Percentiles rank a stretch among this genome's conserved stretches.
Evolutionary conservation across 352 stramenopile species (phyloP).

Genomic region (Phytopythium boreale): DNA sequence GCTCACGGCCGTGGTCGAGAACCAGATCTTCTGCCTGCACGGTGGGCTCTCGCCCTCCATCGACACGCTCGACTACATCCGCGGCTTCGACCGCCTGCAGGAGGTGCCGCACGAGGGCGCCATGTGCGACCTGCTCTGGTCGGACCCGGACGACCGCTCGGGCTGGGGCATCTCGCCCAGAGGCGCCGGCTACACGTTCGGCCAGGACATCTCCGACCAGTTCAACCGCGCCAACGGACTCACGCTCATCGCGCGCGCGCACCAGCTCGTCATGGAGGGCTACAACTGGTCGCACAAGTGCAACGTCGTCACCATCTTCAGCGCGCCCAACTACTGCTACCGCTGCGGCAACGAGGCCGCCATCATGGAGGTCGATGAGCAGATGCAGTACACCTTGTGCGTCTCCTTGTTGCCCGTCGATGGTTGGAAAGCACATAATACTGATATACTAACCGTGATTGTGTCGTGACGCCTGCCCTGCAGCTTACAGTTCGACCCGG

Average conservation of each 20-base stretch:
- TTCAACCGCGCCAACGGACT: conserved; percentile 97
- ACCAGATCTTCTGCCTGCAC: conserved; percentile 99
- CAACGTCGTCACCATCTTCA: conserved; percentile 99
- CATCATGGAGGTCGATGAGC: conserved; percentile 96
- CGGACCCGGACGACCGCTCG: conserved; percentile 98
- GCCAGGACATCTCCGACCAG: conserved; percentile 97
- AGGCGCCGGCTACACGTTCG: conserved; percentile 97
- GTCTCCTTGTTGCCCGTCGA: too few relatives aligned
- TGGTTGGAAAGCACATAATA: too few relatives aligned
- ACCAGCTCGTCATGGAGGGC: conserved; percentile 93
- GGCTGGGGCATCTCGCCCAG: conserved; percentile 98
- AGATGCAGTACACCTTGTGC: conserved; percentile 96
- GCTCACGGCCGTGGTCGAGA: conserved; percentile 97
- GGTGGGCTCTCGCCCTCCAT: conserved; percentile 96
- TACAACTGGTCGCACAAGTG: conserved; percentile 93
- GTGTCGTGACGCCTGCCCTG: too few relatives aligned
- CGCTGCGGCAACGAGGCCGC: conserved; percentile 97
- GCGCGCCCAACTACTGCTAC: conserved; percentile 99
- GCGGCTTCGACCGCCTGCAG: conserved; percentile 91
- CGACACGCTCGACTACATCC: conserved; percentile 90
- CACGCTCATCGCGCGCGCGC: conserved; percentile 97
- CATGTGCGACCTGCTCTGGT: conserved; percentile 98
- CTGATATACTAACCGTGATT: too few relatives aligned
- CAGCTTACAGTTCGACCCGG: conserved; percentile 95
- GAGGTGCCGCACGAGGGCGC: conserved; percentile 92